Evolutionary conservation across 139 green algal genomes (phyloP).

Genomic region (Haematococcus lacustris): DNA sequence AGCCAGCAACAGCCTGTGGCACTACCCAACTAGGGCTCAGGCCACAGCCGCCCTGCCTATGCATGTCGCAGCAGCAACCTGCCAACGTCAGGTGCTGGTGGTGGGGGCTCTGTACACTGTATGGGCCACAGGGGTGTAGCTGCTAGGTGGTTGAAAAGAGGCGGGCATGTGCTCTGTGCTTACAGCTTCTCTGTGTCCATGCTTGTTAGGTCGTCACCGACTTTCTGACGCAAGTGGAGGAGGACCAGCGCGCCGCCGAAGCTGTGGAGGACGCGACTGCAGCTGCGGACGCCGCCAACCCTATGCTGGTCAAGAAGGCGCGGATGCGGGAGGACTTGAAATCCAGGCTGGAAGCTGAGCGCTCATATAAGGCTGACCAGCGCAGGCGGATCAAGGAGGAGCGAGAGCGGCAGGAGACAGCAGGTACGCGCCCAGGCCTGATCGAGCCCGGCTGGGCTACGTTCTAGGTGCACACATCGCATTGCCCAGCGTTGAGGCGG

Average conservation of each 20-base stretch:
- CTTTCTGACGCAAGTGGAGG: constrained; percentile 22
- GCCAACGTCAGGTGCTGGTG: background rate
- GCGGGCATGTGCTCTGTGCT: background rate
- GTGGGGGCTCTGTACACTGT: background rate
- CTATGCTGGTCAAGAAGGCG: background rate
- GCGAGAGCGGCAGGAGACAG: background rate
- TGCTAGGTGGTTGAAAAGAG: background rate
- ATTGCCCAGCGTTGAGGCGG: too few species aligned
- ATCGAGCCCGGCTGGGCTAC: too few species aligned
- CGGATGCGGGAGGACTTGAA: background rate
- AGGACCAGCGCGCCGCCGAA: constrained; percentile 7
- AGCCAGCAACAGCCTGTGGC: background rate
- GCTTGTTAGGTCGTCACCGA: constrained; percentile 19
- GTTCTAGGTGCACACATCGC: too few species aligned
- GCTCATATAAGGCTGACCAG: background rate
- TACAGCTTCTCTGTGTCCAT: background rate
- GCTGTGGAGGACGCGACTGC: background rate
- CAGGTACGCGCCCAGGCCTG: too few species aligned
- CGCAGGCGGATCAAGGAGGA: background rate
- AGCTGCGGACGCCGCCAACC: background rate
- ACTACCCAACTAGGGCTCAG: background rate
- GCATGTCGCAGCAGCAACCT: too few species aligned
- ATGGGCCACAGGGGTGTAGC: background rate
- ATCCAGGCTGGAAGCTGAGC: background rate
- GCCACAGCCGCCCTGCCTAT: too few species aligned